A percentile compares a stretch with the other conserved stretches of the same genome.
These are phyloP conservation scores for Sonneratia caseolaris DNA, from an alignment of 345 rosid species.

Conservation along the genomic window DNA sequence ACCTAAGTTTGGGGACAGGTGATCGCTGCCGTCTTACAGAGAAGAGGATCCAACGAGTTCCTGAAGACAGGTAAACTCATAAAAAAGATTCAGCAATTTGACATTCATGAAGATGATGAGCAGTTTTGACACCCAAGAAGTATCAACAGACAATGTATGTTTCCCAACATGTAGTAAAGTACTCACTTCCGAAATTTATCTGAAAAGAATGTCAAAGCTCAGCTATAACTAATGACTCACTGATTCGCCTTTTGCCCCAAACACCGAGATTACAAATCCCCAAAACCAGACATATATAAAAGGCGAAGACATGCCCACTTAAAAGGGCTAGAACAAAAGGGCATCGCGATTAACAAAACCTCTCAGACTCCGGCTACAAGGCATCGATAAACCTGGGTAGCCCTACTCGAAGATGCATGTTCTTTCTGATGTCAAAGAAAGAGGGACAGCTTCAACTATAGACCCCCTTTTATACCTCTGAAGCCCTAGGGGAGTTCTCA, in stretches of 20 bases:
- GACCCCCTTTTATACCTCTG: constrained; percentile 26
- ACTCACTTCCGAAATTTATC: background rate
- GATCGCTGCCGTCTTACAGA: no score
- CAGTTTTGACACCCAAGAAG: background rate
- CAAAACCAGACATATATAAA: background rate
- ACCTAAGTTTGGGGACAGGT: no score
- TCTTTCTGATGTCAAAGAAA: background rate
- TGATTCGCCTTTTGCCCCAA: background rate
- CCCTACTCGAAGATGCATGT: background rate
- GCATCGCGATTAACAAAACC: background rate
- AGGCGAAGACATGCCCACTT: background rate
- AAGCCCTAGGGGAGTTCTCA: constrained; percentile 69
- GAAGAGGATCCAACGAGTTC: no score
- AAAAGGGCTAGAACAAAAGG: background rate
- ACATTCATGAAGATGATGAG: background rate
- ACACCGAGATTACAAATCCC: background rate
- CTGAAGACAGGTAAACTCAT: no score
- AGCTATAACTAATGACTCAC: background rate
- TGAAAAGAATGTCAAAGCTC: background rate
- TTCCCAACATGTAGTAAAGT: background rate
- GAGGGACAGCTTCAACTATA: background rate
- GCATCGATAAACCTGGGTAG: background rate
- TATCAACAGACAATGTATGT: background rate
- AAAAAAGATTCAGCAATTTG: no score
- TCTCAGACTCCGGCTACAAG: background rate